Conservation (phyloP, 2,329 filamentous ascomycete species). For the Xylaria sp. region DNA sequence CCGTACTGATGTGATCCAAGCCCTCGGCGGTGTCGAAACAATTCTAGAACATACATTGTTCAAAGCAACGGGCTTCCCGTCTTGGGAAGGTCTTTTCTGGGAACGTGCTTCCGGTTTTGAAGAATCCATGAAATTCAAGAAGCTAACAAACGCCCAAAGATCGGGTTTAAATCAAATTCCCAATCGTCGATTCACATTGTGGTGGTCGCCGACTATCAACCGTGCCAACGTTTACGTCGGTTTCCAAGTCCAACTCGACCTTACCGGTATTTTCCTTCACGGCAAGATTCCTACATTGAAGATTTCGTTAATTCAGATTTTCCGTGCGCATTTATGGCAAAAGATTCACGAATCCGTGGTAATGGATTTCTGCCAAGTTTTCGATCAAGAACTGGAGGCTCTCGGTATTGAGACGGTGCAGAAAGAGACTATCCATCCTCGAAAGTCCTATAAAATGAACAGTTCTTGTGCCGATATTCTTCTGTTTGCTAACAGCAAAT, state of each 20-base stretch:
- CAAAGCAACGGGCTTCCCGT: slow-evolving; percentile 95
- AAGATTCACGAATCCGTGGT: slow-evolving; percentile 99
- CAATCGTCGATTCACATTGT: slow-evolving; percentile 96
- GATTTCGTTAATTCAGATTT: slow-evolving; percentile 98
- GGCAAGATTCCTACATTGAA: slow-evolving; percentile 98
- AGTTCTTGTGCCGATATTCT: slow-evolving; percentile 98
- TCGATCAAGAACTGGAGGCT: slow-evolving; percentile 96
- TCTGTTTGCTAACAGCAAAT: slow-evolving; percentile 97
- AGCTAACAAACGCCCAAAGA: slow-evolving; percentile 95
- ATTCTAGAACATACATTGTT: slow-evolving; percentile 97
- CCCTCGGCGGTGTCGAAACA: slow-evolving; percentile 94
- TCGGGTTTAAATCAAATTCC: slow-evolving; percentile 98
- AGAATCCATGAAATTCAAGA: slow-evolving; percentile 95
- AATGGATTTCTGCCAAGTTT: slow-evolving; percentile 98
- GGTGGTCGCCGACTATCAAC: slow-evolving; percentile 97
- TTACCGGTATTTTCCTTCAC: slow-evolving; percentile 98
- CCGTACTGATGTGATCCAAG: slow-evolving; percentile 95
- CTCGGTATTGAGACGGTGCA: slow-evolving; percentile 97
- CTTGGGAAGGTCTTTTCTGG: slow-evolving; percentile 94
- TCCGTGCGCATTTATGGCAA: slow-evolving; percentile 99
- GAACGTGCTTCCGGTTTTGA: slow-evolving; percentile 72
- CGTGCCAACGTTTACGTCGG: slow-evolving; percentile 97
- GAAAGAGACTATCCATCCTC: slow-evolving; percentile 98
- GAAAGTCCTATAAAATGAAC: slow-evolving; percentile 99
- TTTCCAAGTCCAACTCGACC: slow-evolving; percentile 98